These are phyloP conservation scores for Aspergillus quadricinctus DNA, from an alignment of 2,329 filamentous ascomycete genomes.

Conservation along the genomic window DNA sequence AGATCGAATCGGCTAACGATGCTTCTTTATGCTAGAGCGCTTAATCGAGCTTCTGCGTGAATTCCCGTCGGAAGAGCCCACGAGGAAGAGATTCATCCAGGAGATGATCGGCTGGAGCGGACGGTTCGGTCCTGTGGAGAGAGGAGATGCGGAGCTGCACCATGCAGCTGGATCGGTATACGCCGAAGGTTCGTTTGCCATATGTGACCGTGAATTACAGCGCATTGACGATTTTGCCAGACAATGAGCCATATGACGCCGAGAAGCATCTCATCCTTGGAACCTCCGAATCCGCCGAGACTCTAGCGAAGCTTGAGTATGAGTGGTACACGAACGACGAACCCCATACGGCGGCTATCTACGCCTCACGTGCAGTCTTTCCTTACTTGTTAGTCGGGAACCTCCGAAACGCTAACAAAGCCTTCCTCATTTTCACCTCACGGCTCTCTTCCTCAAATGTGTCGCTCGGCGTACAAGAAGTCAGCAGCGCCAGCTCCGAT, in stretches of 20 bases:
- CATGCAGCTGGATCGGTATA: conserved; percentile 84
- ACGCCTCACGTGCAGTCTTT: conserved; percentile 79
- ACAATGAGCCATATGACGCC: conserved; percentile 88
- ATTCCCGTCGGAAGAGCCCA: conserved; percentile 80
- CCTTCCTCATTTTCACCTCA: conserved; percentile 70
- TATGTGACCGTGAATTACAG: background rate
- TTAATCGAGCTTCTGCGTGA: conserved; percentile 74
- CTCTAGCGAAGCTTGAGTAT: conserved; percentile 80
- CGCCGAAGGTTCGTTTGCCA: conserved; percentile 59
- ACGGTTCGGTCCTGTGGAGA: conserved; percentile 79
- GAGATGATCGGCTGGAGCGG: conserved; percentile 86
- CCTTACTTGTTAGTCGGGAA: conserved; percentile 91
- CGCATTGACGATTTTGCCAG: conserved; percentile 38
- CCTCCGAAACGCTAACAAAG: conserved; percentile 79
- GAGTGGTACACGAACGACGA: conserved; percentile 90
- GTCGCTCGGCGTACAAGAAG: conserved; percentile 70
- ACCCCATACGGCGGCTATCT: conserved; percentile 79
- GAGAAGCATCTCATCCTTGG: conserved; percentile 86
- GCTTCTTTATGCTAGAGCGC: conserved; percentile 40
- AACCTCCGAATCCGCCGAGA: conserved; percentile 79
- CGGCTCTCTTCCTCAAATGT: conserved; percentile 56
- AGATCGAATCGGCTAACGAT: conserved; percentile 3
- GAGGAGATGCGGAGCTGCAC: conserved; percentile 90
- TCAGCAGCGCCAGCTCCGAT: conserved; percentile 69
- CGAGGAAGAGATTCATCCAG: conserved; percentile 83